Conservation (phyloP, 192 early-diverging fungal species). For the Coemansia sp. region DNA sequence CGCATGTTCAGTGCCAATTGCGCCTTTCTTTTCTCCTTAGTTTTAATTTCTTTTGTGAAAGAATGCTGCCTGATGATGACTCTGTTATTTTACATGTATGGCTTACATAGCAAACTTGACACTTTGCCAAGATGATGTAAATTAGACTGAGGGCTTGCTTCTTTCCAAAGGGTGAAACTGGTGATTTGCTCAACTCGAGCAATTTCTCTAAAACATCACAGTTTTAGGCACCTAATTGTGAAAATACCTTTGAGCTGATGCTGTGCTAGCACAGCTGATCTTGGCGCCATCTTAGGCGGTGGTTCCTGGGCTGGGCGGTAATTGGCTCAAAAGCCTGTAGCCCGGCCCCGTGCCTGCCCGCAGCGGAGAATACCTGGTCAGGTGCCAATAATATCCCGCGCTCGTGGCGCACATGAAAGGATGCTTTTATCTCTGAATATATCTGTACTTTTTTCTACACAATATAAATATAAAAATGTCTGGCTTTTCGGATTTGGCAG, state of each 20-base stretch:
- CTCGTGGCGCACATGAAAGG: not conserved
- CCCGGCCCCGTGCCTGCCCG: not conserved
- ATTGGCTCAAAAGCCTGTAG: not conserved
- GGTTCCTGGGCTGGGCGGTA: not conserved
- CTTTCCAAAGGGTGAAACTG: not conserved
- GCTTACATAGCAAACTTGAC: constrained; percentile 46
- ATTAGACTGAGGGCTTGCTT: constrained; percentile 30
- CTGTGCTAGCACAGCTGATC: not conserved
- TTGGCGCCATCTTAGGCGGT: not conserved
- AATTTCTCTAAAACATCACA: no score
- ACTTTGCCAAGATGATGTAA: constrained; percentile 34
- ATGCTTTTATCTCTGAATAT: not conserved
- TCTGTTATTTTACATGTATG: constrained; percentile 38
- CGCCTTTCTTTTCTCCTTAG: constrained; percentile 4
- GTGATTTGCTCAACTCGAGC: not conserved
- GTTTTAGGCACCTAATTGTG: no score
- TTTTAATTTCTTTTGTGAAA: constrained; percentile 16
- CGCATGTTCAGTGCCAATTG: not conserved
- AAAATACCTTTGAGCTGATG: not conserved
- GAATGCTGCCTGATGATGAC: constrained; percentile 29
- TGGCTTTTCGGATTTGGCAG: constrained; percentile 62
- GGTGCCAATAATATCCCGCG: not conserved
- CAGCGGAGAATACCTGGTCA: not conserved
- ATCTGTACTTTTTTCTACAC: constrained; percentile 1
- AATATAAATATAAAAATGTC: constrained; percentile 39